These are phyloP conservation scores for Phyllachora maydis DNA, from an alignment of 2,329 filamentous ascomycete genomes.

Conservation along the genomic window DNA sequence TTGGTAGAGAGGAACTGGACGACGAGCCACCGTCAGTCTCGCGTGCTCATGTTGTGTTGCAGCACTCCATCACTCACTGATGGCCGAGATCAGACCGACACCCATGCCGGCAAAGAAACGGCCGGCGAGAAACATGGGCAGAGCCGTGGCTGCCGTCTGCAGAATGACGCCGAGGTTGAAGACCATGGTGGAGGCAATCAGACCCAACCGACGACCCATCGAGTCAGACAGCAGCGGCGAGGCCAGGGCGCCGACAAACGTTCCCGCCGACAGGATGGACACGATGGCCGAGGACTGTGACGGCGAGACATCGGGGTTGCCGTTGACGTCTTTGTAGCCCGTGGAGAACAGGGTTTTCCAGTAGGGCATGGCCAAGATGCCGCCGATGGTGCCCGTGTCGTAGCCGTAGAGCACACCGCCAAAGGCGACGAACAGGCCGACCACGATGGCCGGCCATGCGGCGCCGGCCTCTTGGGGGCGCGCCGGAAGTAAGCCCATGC, in stretches of 20 bases:
- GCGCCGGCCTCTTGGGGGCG: conserved; percentile 3
- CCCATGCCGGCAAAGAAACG: conserved; percentile 56
- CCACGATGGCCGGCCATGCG: conserved; percentile 2
- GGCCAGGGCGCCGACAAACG: conserved; percentile 51
- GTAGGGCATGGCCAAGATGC: conserved; percentile 13
- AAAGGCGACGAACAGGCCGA: conserved; percentile 7
- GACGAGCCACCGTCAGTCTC: background rate
- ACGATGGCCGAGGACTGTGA: conserved; percentile 42
- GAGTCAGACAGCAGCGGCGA: conserved; percentile 41
- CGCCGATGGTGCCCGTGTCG: conserved; percentile 8
- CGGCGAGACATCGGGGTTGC: conserved; percentile 24
- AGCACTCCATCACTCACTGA: conserved; percentile 24
- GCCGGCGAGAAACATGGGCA: conserved; percentile 48
- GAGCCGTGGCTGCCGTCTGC: conserved; percentile 37
- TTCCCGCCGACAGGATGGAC: conserved; percentile 57
- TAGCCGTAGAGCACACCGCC: conserved; percentile 7
- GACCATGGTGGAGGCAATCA: conserved; percentile 39
- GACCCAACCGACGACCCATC: conserved; percentile 42
- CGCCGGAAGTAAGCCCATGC: background rate
- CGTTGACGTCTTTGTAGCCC: conserved; percentile 20
- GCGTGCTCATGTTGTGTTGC: conserved; percentile 1
- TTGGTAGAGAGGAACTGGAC: conserved; percentile 45
- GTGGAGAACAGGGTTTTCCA: conserved; percentile 31
- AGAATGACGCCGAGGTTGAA: conserved; percentile 48
- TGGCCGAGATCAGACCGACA: conserved; percentile 52